phyloP scores from a whole-genome alignment of 257 asterid genomes.

The Ilex asprella region DNA sequence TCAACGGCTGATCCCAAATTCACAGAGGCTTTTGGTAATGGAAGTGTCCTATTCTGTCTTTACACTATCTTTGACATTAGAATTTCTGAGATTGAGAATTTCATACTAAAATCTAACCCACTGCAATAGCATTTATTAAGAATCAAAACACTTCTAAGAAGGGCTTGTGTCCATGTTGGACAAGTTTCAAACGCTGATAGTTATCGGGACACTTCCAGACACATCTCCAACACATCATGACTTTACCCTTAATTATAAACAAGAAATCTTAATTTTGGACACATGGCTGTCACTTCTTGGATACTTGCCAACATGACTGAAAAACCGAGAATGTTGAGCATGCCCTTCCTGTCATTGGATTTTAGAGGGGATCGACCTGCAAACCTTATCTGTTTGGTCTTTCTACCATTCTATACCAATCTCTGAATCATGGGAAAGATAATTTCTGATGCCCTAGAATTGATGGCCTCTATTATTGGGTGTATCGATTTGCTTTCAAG shows the following conservation, averaged over 20 bases:
- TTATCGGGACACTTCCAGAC: background rate
- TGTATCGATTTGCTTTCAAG: background rate
- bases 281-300: too few species aligned
- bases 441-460: background rate
- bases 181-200: background rate
- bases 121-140: too few species aligned
- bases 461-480: background rate
- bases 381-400: background rate
- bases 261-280: too few species aligned
- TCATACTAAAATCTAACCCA: background rate
- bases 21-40: conserved; percentile 72
- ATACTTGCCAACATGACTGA: too few species aligned
- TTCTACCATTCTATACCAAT: background rate
- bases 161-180: background rate
- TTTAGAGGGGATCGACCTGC: background rate
- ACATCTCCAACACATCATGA: background rate
- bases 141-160: background rate
- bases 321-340: too few species aligned
- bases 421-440: background rate
- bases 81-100: background rate
- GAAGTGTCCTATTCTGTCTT: conserved; percentile 6
- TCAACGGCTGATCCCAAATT: conserved; percentile 70
- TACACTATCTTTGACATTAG: background rate
- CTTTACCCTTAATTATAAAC: background rate
- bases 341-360: background rate